These are phyloP conservation scores for Hypoxylon crocopeplum DNA, from an alignment of 495 filamentous ascomycete species.

Conservation along the genomic window DNA sequence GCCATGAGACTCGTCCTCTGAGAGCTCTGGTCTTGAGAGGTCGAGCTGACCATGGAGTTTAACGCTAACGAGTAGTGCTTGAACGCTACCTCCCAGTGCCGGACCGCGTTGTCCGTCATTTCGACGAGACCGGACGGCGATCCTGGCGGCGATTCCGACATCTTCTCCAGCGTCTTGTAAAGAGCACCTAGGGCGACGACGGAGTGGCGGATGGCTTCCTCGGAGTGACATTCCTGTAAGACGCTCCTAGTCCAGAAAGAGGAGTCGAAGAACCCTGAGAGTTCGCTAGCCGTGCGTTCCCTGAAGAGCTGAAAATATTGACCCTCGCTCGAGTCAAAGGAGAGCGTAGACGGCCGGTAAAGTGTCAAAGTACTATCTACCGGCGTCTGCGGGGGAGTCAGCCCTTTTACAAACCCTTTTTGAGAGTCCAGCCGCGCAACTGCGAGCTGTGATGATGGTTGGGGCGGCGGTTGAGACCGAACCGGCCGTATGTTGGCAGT, in stretches of 20 bases:
- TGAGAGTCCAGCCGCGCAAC: constrained; percentile 2
- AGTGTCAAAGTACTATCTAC: constrained; percentile 20
- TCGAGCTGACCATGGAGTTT: constrained; percentile 43
- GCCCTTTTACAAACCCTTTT: neutral
- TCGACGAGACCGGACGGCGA: constrained; percentile 45
- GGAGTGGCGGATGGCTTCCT: constrained; percentile 69
- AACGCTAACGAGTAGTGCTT: constrained; percentile 53
- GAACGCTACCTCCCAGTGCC: constrained; percentile 55
- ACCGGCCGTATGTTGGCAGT: constrained; percentile 2
- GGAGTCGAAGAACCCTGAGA: constrained; percentile 68
- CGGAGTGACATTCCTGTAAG: constrained; percentile 65
- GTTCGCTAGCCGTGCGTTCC: constrained; percentile 60
- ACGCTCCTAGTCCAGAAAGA: constrained; percentile 67
- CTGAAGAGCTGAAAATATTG: constrained; percentile 67
- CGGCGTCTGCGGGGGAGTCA: constrained; percentile 48
- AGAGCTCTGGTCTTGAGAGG: constrained; percentile 42
- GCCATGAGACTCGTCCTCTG: constrained; percentile 57
- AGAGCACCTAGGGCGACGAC: constrained; percentile 68
- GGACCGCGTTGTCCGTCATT: constrained; percentile 41
- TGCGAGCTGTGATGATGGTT: constrained; percentile 1
- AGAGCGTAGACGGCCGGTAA: constrained; percentile 46
- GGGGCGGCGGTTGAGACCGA: constrained; percentile 7
- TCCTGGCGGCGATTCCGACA: constrained; percentile 55
- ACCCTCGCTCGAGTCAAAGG: constrained; percentile 54
- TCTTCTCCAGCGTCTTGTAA: constrained; percentile 65